Percentiles rank a stretch among this genome's conserved stretches.
Conservation (phyloP, 768 basidiomycete genomes). For the Podaxis sp. region DNA sequence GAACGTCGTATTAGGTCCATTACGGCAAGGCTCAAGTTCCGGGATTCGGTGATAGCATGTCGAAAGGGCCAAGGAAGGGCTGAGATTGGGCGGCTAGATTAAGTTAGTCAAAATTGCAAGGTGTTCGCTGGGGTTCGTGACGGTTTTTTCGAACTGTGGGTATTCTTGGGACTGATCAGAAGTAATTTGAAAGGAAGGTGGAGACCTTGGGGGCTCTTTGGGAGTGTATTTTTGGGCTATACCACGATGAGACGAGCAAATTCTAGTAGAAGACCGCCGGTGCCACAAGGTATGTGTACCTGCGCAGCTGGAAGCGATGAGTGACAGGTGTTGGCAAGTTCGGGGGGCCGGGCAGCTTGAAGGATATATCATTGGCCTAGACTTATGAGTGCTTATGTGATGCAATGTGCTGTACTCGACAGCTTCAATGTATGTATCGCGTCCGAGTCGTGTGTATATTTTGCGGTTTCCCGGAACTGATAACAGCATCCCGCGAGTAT, state of each 20-base stretch:
- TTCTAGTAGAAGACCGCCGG: background rate
- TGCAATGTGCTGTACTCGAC: background rate
- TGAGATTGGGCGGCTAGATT: conserved; percentile 14
- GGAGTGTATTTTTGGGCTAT: background rate
- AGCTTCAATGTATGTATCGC: background rate
- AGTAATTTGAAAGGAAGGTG: background rate
- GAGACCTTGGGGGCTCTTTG: background rate
- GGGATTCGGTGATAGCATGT: conserved; percentile 9
- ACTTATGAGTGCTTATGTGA: background rate
- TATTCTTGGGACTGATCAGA: background rate
- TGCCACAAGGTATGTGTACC: background rate
- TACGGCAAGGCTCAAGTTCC: conserved; percentile 13
- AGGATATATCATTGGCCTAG: background rate
- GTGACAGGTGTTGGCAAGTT: background rate
- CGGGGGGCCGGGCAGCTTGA: background rate
- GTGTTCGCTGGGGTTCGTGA: background rate
- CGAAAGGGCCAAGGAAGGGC: background rate
- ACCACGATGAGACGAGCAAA: background rate
- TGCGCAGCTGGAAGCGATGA: background rate
- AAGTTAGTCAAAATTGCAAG: background rate
- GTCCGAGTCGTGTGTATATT: background rate
- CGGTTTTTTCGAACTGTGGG: background rate
- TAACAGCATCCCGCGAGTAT: background rate
- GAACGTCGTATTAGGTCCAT: background rate
- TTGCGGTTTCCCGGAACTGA: background rate